phyloP scores from a whole-genome alignment of 371 early-diverging fungal genomes.

The Lichtheimia corymbifera region DNA sequence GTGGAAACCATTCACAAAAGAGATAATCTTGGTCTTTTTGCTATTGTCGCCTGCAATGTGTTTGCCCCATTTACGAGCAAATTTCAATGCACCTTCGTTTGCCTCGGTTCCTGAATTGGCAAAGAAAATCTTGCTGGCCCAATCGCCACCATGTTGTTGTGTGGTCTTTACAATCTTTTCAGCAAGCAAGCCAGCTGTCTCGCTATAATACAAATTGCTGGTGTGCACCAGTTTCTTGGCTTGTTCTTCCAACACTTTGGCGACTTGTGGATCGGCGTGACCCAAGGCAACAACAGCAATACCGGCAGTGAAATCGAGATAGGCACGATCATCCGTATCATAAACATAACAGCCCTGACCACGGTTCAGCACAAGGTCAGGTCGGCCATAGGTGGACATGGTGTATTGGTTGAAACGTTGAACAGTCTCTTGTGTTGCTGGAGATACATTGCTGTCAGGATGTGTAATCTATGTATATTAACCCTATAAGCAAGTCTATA shows the following conservation, averaged over 20 bases:
- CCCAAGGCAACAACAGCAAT: conserved; percentile 92
- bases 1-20: conserved; percentile 90
- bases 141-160: conserved; percentile 36
- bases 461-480: conserved; percentile 60
- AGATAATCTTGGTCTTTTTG: conserved; percentile 67
- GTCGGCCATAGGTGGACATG: conserved; percentile 67
- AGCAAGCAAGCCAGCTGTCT: conserved; percentile 75
- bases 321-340: conserved; percentile 72
- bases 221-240: conserved; percentile 76
- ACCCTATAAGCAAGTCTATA: neutral
- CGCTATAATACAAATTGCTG: conserved; percentile 85
- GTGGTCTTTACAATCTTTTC: conserved; percentile 67
- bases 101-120: conserved; percentile 93
- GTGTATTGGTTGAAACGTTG: conserved; percentile 56
- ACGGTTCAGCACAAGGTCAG: conserved; percentile 62
- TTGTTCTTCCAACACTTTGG: conserved; percentile 75
- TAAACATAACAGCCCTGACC: conserved; percentile 81
- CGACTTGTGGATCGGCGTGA: conserved; percentile 75
- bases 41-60: conserved; percentile 26
- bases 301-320: conserved; percentile 87
- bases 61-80: conserved; percentile 90
- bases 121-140: conserved; percentile 76
- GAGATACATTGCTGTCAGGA: conserved; percentile 44
- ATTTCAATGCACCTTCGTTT: conserved; percentile 91
- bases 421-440: conserved; percentile 40